A percentile compares a stretch with the other conserved stretches of the same genome.
These are phyloP conservation scores for Cutaneotrichosporon dermatis DNA, from an alignment of 1,284 basidiomycete genomes.

Conservation along the genomic window DNA sequence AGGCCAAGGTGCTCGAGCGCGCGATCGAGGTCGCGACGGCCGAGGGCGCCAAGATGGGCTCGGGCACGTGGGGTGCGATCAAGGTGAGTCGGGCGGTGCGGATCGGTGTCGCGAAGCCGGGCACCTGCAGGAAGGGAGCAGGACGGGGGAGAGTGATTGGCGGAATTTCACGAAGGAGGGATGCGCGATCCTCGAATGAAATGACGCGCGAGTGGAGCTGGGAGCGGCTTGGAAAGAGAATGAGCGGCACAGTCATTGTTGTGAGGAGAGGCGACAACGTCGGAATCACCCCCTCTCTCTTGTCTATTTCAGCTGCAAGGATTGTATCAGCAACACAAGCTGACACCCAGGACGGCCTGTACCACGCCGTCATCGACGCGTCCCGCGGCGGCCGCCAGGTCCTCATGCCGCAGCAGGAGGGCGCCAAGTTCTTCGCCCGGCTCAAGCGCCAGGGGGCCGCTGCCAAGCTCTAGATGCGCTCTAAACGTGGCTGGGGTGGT, in stretches of 20 bases:
- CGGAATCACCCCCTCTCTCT: no score
- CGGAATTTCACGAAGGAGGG: no score
- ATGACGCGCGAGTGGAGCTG: no score
- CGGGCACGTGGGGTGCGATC: conserved; percentile 54
- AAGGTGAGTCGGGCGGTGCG: conserved; percentile 44
- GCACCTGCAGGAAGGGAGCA: no score
- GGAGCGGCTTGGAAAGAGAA: no score
- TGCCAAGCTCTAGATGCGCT: conserved; percentile 18
- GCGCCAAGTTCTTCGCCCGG: conserved; percentile 33
- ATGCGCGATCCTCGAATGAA: no score
- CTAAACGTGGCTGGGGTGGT: no score
- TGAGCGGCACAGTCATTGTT: no score
- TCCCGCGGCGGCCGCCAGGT: conserved; percentile 35
- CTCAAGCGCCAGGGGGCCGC: conserved; percentile 27
- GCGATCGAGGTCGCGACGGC: conserved; percentile 49
- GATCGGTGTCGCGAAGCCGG: no score
- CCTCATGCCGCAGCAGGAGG: conserved; percentile 20
- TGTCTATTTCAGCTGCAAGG: no score
- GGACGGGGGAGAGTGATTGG: no score
- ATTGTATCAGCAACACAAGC: not conserved
- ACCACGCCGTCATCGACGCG: conserved; percentile 47
- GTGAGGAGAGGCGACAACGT: no score
- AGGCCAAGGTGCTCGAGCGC: conserved; percentile 55
- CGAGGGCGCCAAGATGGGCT: conserved; percentile 47
- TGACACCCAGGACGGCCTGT: conserved; percentile 50